Conservation (phyloP, 345 rosid genomes). For the Linum tenue region DNA sequence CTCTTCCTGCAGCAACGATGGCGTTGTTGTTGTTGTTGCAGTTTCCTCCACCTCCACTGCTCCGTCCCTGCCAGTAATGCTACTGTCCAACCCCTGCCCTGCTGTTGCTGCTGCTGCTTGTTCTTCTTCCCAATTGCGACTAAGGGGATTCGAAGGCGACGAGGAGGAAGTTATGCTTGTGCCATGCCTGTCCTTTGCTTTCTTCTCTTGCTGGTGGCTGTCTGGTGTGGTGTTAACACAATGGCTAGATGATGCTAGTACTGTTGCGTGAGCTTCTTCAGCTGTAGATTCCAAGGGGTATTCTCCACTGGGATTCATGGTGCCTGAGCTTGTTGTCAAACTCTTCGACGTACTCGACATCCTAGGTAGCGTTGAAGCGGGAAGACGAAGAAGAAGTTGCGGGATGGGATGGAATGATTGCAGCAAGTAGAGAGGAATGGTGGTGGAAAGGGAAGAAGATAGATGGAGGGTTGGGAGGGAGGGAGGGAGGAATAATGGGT, state of each 20-base stretch:
- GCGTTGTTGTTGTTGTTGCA: background rate
- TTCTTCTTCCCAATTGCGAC: background rate
- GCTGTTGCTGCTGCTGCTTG: background rate
- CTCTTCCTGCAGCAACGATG: background rate
- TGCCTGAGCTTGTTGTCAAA: background rate
- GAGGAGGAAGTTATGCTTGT: background rate
- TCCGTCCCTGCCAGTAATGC: background rate
- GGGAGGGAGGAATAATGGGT: background rate
- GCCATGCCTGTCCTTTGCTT: background rate
- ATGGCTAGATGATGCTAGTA: background rate
- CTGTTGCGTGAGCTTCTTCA: too few relatives aligned
- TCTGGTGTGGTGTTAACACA: background rate
- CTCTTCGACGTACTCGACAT: background rate
- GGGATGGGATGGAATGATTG: too few relatives aligned
- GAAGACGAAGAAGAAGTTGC: background rate
- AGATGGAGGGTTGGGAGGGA: background rate
- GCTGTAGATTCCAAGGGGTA: background rate
- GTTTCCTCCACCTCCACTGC: background rate
- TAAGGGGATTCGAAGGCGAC: background rate
- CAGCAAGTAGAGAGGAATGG: background rate
- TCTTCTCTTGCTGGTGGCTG: background rate
- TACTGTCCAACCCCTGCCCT: background rate
- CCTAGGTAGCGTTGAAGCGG: background rate
- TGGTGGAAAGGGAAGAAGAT: background rate
- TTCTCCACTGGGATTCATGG: background rate